These are phyloP conservation scores for Tolypocladium inflatum DNA, from an alignment of 2,329 filamentous ascomycete genomes.

Conservation along the genomic window DNA sequence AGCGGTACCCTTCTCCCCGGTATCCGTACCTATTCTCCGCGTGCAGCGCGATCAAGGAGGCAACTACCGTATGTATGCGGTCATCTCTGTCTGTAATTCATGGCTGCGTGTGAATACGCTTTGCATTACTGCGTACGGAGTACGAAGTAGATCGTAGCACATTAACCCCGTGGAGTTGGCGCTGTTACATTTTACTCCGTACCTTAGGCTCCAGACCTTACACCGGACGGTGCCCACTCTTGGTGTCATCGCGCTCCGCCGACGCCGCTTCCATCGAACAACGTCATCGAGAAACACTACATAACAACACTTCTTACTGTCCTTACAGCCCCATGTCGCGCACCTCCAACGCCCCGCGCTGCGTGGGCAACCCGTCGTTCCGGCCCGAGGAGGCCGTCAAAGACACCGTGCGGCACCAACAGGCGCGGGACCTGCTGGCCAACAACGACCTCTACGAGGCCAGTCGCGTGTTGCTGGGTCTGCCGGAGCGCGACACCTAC, in stretches of 20 bases:
- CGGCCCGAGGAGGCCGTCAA: slow-evolving; percentile 29
- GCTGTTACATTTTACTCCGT: too few relatives aligned
- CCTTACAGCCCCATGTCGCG: slow-evolving; percentile 14
- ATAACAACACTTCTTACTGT: background rate
- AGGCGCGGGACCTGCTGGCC: slow-evolving; percentile 26
- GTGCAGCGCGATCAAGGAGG: too few relatives aligned
- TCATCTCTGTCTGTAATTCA: too few relatives aligned
- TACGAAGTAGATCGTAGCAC: too few relatives aligned
- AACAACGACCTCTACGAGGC: slow-evolving; percentile 35
- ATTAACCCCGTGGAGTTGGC: too few relatives aligned
- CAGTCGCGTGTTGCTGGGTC: slow-evolving; percentile 31
- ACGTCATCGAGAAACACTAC: background rate
- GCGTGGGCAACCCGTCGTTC: slow-evolving; percentile 35
- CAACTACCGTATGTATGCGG: too few relatives aligned
- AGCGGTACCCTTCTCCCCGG: too few relatives aligned
- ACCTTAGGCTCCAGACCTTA: too few relatives aligned
- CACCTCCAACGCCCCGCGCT: slow-evolving; percentile 22
- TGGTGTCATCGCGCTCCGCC: background rate
- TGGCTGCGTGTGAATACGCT: too few relatives aligned
- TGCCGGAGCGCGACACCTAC: slow-evolving; percentile 35
- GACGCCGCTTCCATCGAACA: background rate
- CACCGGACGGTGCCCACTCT: background rate
- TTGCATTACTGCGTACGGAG: too few relatives aligned
- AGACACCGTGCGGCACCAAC: slow-evolving; percentile 27
- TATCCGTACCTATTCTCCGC: too few relatives aligned